phyloP scores from a whole-genome alignment of 176 grass and related monocot genomes.

The Triticum dicoccoides region DNA sequence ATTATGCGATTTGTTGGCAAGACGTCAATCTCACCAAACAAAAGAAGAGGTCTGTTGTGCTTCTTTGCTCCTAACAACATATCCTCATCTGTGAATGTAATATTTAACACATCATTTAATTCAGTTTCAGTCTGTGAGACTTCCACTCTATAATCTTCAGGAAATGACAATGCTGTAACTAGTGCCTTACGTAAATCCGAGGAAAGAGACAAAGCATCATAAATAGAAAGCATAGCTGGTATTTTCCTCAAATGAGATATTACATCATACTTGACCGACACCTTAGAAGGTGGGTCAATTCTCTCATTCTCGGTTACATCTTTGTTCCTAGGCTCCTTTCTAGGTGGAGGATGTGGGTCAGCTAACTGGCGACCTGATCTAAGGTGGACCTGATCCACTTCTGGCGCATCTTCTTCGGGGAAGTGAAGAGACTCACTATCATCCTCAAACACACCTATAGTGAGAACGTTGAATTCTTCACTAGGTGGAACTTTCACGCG shows the following conservation, averaged over 20 bases:
- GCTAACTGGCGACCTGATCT: not conserved
- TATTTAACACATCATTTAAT: not conserved
- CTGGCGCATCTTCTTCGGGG: not conserved
- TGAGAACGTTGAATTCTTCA: not conserved
- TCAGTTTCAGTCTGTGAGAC: not conserved
- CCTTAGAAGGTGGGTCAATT: not conserved
- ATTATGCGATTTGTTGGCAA: not conserved
- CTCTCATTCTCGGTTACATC: not conserved
- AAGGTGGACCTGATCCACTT: conserved; percentile 2
- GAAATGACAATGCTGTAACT: not conserved
- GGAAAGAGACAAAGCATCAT: not conserved
- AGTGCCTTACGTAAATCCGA: not conserved
- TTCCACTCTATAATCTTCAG: not conserved
- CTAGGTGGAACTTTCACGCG: too few species aligned
- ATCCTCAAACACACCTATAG: not conserved
- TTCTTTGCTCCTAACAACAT: not conserved
- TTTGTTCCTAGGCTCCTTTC: not conserved
- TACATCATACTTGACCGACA: not conserved
- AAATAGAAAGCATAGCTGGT: not conserved
- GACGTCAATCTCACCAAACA: not conserved
- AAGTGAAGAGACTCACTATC: not conserved
- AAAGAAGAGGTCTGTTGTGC: not conserved
- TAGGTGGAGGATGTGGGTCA: not conserved
- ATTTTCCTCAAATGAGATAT: not conserved
- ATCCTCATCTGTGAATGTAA: not conserved